Evolutionary conservation across 176 grass and related monocot species (phyloP).

Genomic region (Oropetium thomaeum): DNA sequence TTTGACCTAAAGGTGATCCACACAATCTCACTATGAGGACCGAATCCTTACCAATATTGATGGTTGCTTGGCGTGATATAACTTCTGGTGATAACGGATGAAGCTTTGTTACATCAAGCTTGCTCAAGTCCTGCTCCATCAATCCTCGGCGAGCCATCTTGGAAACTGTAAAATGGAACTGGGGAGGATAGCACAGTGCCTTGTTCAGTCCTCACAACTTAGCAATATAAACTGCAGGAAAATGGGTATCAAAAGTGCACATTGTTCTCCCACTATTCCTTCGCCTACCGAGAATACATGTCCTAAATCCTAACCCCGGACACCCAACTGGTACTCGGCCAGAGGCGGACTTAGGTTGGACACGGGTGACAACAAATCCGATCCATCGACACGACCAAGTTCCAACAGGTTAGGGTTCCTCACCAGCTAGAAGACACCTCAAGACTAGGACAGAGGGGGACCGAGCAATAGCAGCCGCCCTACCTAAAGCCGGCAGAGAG

Average conservation of each 20-base stretch:
- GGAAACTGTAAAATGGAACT: neutral
- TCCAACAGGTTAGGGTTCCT: no score
- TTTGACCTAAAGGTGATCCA: no score
- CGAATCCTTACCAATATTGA: conserved; percentile 74
- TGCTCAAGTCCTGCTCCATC: conserved; percentile 87
- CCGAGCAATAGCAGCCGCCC: no score
- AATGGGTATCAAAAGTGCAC: neutral
- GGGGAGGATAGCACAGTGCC: neutral
- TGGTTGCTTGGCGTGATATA: conserved; percentile 80
- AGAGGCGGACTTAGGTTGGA: neutral
- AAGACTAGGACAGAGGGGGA: no score
- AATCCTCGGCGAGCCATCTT: conserved; percentile 82
- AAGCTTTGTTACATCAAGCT: conserved; percentile 76
- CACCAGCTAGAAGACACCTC: no score
- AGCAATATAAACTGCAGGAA: neutral
- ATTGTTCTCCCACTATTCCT: neutral
- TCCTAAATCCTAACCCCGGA: neutral
- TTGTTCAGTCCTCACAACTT: neutral
- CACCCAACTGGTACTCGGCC: neutral
- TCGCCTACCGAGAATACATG: neutral
- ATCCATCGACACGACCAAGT: no score
- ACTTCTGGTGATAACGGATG: conserved; percentile 79
- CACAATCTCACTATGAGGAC: neutral
- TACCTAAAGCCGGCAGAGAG: no score
- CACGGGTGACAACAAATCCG: no score